These are phyloP conservation scores for Haematococcus sp. DNA, from an alignment of 139 green algal species.

Conservation along the genomic window DNA sequence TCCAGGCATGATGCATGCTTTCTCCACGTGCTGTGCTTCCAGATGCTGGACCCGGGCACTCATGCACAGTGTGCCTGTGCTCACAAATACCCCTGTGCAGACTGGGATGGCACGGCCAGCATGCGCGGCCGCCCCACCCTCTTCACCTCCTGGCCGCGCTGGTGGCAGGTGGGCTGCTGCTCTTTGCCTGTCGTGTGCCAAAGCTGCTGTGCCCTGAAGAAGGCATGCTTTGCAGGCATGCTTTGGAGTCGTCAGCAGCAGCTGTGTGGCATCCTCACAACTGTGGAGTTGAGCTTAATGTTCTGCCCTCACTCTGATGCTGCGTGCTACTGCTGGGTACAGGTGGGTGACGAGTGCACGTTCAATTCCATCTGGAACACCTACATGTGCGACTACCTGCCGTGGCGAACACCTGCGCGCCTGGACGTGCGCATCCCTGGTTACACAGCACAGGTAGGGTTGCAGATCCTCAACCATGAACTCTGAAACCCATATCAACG, in stretches of 20 bases:
- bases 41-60: not conserved
- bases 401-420: slow-evolving; percentile 34
- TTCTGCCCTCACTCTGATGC: too few relatives aligned
- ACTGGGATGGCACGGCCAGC: slow-evolving; percentile 48
- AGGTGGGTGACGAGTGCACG: slow-evolving; percentile 35
- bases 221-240: too few relatives aligned
- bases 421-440: slow-evolving; percentile 56
- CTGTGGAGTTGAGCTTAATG: too few relatives aligned
- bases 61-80: not conserved
- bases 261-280: too few relatives aligned
- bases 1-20: too few relatives aligned
- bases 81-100: slow-evolving; percentile 9
- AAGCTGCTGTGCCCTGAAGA: too few relatives aligned
- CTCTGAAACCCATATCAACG: too few relatives aligned
- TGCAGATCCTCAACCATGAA: not conserved
- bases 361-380: too few relatives aligned
- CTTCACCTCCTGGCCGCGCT: slow-evolving; percentile 45
- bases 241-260: too few relatives aligned
- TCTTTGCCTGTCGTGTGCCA: too few relatives aligned
- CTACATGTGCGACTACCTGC: slow-evolving; percentile 36
- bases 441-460: slow-evolving; percentile 35
- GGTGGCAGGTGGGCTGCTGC: slow-evolving; percentile 60
- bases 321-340: too few relatives aligned
- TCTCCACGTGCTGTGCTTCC: not conserved
- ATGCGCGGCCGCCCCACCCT: slow-evolving; percentile 34